A percentile compares a stretch with the other conserved stretches of the same genome.
Evolutionary conservation across 176 grass and related monocot genomes (phyloP).

Genomic region (Chrysopogon serrulatus): DNA sequence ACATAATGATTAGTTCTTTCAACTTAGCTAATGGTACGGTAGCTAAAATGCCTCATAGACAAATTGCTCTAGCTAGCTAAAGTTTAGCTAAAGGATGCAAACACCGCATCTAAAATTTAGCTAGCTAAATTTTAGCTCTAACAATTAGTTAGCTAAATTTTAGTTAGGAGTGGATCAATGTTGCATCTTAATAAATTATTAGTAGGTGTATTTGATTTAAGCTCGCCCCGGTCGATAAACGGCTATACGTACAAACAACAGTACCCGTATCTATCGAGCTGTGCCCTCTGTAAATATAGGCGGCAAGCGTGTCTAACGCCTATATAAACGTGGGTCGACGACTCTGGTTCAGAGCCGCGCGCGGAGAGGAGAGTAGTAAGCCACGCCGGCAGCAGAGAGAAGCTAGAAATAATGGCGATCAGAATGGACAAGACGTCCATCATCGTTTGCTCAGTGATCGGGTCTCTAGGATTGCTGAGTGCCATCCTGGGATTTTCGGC

Average conservation of each 20-base stretch:
- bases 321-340: neutral
- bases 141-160: no score
- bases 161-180: no score
- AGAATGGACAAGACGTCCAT: neutral
- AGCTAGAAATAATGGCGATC: neutral
- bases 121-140: no score
- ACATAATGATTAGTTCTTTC: no score
- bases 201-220: neutral
- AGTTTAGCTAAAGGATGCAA: no score
- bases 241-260: neutral
- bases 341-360: neutral
- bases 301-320: neutral
- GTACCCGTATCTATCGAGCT: no score
- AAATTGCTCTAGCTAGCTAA: no score
- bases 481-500: conserved; percentile 1
- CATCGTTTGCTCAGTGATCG: conserved; percentile 8
- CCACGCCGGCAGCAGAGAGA: neutral
- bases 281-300: neutral
- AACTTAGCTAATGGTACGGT: no score
- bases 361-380: neutral
- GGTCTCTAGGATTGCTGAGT: neutral
- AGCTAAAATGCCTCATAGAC: no score
- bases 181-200: no score
- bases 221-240: neutral
- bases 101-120: no score